Percentiles rank a stretch among this genome's conserved stretches.
These are phyloP conservation scores for Zygotorulaspora danielsina DNA, from an alignment of 805 yeast species.

Conservation along the genomic window DNA sequence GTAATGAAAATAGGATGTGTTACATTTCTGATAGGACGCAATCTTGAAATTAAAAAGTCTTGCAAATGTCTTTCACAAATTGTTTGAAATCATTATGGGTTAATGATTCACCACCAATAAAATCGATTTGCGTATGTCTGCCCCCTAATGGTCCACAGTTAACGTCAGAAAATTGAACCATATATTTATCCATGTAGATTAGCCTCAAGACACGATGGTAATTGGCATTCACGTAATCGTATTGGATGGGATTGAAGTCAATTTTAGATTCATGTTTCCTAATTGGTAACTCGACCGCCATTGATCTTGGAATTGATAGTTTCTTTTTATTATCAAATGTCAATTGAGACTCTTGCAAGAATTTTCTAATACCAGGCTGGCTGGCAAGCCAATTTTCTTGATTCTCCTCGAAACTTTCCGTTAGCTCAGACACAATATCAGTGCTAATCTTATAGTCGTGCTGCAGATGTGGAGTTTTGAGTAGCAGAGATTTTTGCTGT, in stretches of 20 bases:
- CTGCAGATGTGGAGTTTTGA: conserved; percentile 27
- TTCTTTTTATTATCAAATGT: conserved; percentile 16
- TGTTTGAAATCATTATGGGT: conserved; percentile 15
- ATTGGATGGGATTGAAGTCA: conserved; percentile 13
- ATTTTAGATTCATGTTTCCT: conserved; percentile 1
- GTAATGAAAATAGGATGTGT: neutral
- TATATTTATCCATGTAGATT: conserved; percentile 28
- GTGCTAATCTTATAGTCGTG: conserved; percentile 26
- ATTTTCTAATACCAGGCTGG: conserved; percentile 44
- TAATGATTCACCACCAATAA: conserved; percentile 21
- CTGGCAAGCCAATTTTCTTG: conserved; percentile 34
- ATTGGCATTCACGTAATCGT: conserved; percentile 23
- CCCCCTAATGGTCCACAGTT: conserved; percentile 30
- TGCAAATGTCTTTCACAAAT: conserved; percentile 18
- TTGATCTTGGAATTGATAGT: conserved; percentile 13
- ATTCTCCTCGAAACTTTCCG: conserved; percentile 18
- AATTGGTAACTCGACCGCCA: conserved; percentile 15
- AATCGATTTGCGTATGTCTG: conserved; percentile 29
- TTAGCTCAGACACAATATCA: conserved; percentile 20
- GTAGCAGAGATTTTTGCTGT: conserved; percentile 17
- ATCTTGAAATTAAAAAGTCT: conserved; percentile 8
- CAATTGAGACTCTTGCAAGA: conserved; percentile 30
- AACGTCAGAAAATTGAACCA: conserved; percentile 32
- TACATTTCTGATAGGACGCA: too few species aligned
- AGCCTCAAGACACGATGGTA: conserved; percentile 27